These are phyloP conservation scores for Thymus quinquecostatus DNA, from an alignment of 257 asterid species.

Conservation along the genomic window DNA sequence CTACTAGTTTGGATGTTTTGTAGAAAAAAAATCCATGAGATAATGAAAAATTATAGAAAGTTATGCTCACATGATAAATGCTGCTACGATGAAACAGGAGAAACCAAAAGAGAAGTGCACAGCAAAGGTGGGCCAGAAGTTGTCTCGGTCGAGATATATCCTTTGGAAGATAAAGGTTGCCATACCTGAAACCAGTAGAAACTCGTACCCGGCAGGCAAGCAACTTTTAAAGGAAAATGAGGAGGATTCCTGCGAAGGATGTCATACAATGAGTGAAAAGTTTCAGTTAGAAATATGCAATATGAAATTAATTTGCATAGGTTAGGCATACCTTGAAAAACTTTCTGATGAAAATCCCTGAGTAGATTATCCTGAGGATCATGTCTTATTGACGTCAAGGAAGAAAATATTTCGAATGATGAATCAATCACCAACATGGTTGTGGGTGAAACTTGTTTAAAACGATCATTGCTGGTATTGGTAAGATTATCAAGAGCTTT, in stretches of 20 bases:
- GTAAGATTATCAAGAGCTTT: neutral
- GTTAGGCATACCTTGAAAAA: conserved; percentile 71
- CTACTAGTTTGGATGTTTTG: neutral
- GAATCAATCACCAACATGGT: neutral
- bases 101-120: conserved; percentile 75
- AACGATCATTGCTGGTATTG: neutral
- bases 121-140: conserved; percentile 77
- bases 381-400: conserved; percentile 79
- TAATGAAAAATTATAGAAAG: neutral
- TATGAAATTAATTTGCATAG: neutral
- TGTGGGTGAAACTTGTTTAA: neutral
- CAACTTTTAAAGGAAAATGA: conserved; percentile 77
- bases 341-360: conserved; percentile 73
- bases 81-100: conserved; percentile 54
- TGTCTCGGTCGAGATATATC: conserved; percentile 62
- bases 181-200: conserved; percentile 63
- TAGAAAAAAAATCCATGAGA: too few species aligned
- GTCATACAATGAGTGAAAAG: conserved; percentile 12
- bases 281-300: neutral
- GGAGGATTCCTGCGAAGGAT: conserved; percentile 58
- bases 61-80: conserved; percentile 63
- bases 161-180: conserved; percentile 56
- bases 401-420: conserved; percentile 25
- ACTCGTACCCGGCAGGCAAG: conserved; percentile 77
- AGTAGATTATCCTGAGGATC: conserved; percentile 79